Evolutionary conservation across 2,329 filamentous ascomycete genomes (phyloP).

Genomic region (Amylocarpus encephaloides): DNA sequence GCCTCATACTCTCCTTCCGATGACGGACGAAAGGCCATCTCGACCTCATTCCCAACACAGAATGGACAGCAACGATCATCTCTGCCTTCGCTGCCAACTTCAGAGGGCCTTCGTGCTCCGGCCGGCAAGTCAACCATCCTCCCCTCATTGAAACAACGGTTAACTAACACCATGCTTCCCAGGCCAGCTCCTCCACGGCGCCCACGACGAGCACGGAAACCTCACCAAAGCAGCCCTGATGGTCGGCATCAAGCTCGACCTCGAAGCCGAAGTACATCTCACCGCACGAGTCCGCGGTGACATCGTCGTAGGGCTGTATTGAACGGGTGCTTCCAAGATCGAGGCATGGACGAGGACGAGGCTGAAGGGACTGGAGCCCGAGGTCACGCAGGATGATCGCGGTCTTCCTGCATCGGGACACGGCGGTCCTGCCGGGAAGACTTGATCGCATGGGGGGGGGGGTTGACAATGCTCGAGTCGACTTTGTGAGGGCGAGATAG

Average conservation of each 20-base stretch:
- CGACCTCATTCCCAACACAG: slow-evolving; percentile 17
- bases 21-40: slow-evolving; percentile 32
- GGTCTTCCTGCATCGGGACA: too few species aligned
- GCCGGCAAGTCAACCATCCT: slow-evolving; percentile 24
- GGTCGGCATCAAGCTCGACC: slow-evolving; percentile 56
- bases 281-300: slow-evolving; percentile 55
- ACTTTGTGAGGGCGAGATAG: too few species aligned
- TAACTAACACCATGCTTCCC: neutral
- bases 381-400: too few species aligned
- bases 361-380: too few species aligned
- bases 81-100: slow-evolving; percentile 31
- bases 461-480: too few species aligned
- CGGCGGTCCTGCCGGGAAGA: too few species aligned
- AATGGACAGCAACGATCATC: neutral
- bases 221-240: slow-evolving; percentile 52
- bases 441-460: too few species aligned
- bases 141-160: neutral
- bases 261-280: slow-evolving; percentile 56
- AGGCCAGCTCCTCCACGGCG: slow-evolving; percentile 51
- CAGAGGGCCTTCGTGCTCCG: slow-evolving; percentile 35
- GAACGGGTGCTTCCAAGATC: neutral
- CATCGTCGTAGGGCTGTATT: slow-evolving; percentile 54
- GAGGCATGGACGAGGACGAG: too few species aligned
- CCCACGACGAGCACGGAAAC: slow-evolving; percentile 50
- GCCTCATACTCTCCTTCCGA: slow-evolving; percentile 35